Evolutionary conservation across 2,329 filamentous ascomycete genomes (phyloP).

Genomic region (Botryotinia convoluta): DNA sequence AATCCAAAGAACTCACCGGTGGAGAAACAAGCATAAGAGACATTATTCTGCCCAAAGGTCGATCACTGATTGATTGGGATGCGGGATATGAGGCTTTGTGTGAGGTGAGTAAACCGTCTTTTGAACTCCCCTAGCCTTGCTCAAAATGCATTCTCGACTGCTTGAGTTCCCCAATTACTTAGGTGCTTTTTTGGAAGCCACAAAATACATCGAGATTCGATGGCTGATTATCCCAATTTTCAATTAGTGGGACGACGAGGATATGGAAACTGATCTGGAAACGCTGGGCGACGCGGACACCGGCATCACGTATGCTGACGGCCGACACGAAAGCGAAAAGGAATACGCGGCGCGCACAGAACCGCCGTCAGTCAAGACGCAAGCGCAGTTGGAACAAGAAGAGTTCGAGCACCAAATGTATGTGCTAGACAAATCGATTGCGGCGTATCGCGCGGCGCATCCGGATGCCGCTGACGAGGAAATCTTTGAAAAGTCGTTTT

Average conservation of each 20-base stretch:
- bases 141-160: not conserved
- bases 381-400: not conserved
- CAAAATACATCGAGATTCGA: not conserved
- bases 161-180: too few relatives aligned
- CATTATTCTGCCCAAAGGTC: not conserved
- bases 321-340: not conserved
- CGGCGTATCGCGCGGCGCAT: not conserved
- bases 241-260: not conserved
- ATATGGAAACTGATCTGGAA: not conserved
- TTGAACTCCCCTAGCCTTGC: not conserved
- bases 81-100: not conserved
- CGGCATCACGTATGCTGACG: not conserved
- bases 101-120: not conserved
- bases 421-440: rapidly evolving
- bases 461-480: not conserved
- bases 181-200: not conserved
- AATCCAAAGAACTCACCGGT: not conserved
- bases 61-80: not conserved
- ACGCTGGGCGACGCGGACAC: not conserved
- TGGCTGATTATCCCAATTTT: not conserved
- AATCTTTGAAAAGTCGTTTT: not conserved
- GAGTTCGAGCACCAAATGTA: not conserved
- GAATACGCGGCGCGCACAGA: not conserved
- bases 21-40: not conserved
- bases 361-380: not conserved